Percentiles rank a stretch among this genome's conserved stretches.
phyloP scores from a whole-genome alignment of 805 yeast species.

The Candida sonorensis region DNA sequence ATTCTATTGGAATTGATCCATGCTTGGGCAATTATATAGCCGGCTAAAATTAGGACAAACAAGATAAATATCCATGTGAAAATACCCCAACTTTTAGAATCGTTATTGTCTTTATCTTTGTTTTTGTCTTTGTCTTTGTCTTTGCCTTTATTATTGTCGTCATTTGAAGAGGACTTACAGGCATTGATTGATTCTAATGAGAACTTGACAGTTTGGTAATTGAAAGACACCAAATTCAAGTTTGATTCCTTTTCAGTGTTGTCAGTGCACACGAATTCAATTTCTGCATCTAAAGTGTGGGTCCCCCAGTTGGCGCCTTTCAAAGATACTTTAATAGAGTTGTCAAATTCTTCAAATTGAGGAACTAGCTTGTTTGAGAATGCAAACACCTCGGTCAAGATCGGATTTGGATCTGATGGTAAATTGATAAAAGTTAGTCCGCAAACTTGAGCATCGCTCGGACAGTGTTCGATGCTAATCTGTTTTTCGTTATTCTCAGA shows the following conservation, averaged over 20 bases:
- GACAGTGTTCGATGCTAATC: conserved; percentile 45
- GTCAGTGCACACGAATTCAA: conserved; percentile 45
- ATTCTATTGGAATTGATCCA: conserved; percentile 65
- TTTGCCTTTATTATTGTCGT: conserved; percentile 15
- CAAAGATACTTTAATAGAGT: conserved; percentile 33
- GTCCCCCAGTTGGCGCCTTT: conserved; percentile 70
- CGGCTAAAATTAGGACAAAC: conserved; percentile 59
- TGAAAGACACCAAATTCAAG: conserved; percentile 31
- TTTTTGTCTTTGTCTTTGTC: conserved; percentile 14
- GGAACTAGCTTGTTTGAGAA: conserved; percentile 38
- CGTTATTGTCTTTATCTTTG: conserved; percentile 22
- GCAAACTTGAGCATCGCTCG: conserved; percentile 69
- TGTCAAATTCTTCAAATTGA: conserved; percentile 21
- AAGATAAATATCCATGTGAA: conserved; percentile 77
- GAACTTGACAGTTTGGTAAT: conserved; percentile 26
- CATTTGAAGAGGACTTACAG: conserved; percentile 22
- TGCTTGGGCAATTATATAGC: conserved; percentile 66
- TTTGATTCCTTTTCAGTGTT: too few relatives aligned
- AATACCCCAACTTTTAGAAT: conserved; percentile 65
- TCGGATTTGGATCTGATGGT: conserved; percentile 36
- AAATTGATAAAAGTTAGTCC: conserved; percentile 55
- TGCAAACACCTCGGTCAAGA: conserved; percentile 58
- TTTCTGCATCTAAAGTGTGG: conserved; percentile 36
- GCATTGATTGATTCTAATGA: conserved; percentile 32
- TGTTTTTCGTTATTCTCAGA: conserved; percentile 22